Base-by-base conservation (phyloP, 768 basidiomycete genomes). In the Leccinellum albellum region DNA sequence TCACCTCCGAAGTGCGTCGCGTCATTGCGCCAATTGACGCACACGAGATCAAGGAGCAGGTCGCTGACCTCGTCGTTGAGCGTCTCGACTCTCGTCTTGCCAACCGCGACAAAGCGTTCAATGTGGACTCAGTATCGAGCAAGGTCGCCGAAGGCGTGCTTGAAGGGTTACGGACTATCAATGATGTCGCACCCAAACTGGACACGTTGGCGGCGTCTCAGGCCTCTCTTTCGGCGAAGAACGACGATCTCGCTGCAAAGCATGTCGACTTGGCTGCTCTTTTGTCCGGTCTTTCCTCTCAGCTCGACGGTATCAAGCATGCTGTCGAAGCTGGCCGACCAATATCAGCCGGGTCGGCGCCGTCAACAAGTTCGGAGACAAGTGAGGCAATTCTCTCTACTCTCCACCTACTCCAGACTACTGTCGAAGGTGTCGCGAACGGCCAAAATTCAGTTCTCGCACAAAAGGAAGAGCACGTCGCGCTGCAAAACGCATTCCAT, bases 11-110 rank as follows among this genome's bases (percentile, higher is more conserved):
- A 70, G 79, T 94, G 42, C 82, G 86, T 52, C 80, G 81, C 23
- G 81, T 85, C 26, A 85, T 89, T 57, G 86, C 84, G 0, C 88
- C 87, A 0, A 81, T 93, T 23, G 91, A 94, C 64, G 83, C 89
- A 0, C 89, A 91, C 63, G 88, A 89, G 69, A 89, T 94, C 68
- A 91, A 91, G 75, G 91, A 93, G 65, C 89, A 91, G 65, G 90
- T 94, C 0, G 88, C 91, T 2, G 91, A 92, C 67, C 81, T 93
- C 28, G 91, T 94, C 2, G 88, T 94, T 8, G 91, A 91, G 67
- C 83, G 91, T 26, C 78, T 94, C 12, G 88, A 92, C 64, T 87
- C 91, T 12, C 83, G 90, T 20, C 78, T 94, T 49, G 82, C 89
- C 35, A 85, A 90, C 26, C 81, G 91, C 9, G 91, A 93, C 70